Percentiles rank a stretch among this genome's conserved stretches.
Conservation (phyloP, 805 yeast genomes). For the Metschnikowia picachoensis region DNA sequence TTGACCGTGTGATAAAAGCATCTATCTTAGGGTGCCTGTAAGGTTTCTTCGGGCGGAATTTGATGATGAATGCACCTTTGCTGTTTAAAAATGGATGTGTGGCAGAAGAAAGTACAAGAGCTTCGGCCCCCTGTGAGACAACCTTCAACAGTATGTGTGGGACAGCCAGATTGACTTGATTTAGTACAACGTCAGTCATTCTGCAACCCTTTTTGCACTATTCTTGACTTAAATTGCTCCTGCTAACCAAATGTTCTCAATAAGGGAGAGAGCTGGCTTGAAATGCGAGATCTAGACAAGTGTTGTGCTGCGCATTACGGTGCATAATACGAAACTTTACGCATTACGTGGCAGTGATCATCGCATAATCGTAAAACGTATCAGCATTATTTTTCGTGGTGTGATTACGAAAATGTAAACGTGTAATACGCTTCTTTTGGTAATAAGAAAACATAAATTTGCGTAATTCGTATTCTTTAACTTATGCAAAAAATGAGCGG, state of each 20-base stretch:
- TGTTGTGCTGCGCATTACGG: too few relatives aligned
- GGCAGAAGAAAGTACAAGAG: slow-evolving; percentile 62
- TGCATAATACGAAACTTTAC: too few relatives aligned
- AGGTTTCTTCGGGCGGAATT: slow-evolving; percentile 85
- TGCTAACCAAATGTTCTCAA: not conserved
- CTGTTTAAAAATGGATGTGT: slow-evolving; percentile 57
- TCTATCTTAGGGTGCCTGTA: slow-evolving; percentile 87
- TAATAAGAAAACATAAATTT: too few relatives aligned
- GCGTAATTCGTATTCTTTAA: too few relatives aligned
- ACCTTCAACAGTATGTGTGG: slow-evolving; percentile 48
- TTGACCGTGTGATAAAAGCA: slow-evolving; percentile 63
- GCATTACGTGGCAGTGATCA: too few relatives aligned
- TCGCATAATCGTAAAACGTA: too few relatives aligned
- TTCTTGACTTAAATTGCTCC: not conserved
- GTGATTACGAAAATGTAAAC: too few relatives aligned
- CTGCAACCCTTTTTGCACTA: not conserved
- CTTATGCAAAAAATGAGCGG: too few relatives aligned
- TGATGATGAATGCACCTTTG: slow-evolving; percentile 50
- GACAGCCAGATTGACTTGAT: slow-evolving; percentile 39
- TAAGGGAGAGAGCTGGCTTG: not conserved
- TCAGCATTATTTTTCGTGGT: too few relatives aligned
- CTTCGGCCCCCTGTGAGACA: slow-evolving; percentile 90
- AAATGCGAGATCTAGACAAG: slow-evolving; percentile 1
- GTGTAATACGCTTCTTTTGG: too few relatives aligned
- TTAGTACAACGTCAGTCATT: slow-evolving; percentile 56